Conservation (phyloP, 2,329 filamentous ascomycete genomes). For the Talaromyces sp. region DNA sequence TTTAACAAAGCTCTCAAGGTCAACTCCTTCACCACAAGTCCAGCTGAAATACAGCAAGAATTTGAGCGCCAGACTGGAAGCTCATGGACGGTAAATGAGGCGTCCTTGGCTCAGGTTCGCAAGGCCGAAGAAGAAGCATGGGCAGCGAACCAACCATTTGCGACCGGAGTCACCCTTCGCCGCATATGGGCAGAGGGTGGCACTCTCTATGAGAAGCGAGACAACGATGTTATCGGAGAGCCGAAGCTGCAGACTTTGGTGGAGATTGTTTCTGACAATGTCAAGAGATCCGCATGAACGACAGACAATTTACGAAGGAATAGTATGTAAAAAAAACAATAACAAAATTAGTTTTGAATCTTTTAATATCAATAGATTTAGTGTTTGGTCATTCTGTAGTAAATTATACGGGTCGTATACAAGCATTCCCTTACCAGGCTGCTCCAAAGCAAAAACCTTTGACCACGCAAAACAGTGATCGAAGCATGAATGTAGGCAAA, state of each 20-base stretch:
- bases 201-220: slow-evolving; percentile 62
- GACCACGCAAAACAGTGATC: no score
- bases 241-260: slow-evolving; percentile 50
- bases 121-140: slow-evolving; percentile 55
- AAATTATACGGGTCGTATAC: not conserved
- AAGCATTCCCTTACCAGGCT: not conserved
- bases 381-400: no score
- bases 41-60: slow-evolving; percentile 57
- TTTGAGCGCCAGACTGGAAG: slow-evolving; percentile 61
- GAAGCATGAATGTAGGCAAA: no score
- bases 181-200: slow-evolving; percentile 69
- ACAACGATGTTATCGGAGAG: slow-evolving; percentile 56
- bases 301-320: not conserved
- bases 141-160: slow-evolving; percentile 46
- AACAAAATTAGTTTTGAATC: not conserved
- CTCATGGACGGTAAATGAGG: slow-evolving; percentile 49
- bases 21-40: slow-evolving; percentile 64
- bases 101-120: slow-evolving; percentile 49
- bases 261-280: slow-evolving; percentile 34
- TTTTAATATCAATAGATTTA: not conserved
- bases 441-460: not conserved
- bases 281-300: slow-evolving; percentile 4
- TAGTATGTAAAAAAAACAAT: not conserved
- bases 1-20: slow-evolving; percentile 57
- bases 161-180: slow-evolving; percentile 55